These are phyloP conservation scores for Eutrema salsugineum DNA, from an alignment of 441 rosid genomes.

Conservation along the genomic window DNA sequence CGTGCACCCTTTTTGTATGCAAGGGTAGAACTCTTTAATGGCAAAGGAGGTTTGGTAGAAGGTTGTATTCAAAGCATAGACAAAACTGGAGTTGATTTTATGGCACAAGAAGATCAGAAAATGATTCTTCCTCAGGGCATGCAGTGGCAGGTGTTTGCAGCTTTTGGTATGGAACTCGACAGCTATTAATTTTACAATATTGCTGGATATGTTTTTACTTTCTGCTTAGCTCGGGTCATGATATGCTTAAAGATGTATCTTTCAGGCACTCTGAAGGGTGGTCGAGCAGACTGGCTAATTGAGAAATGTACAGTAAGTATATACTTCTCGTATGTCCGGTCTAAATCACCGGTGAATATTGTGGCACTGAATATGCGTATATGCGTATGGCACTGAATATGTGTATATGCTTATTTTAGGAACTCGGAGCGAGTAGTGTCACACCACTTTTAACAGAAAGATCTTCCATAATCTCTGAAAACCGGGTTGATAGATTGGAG, in stretches of 20 bases:
- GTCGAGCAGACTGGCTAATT: conserved; percentile 89
- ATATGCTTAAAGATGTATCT: neutral
- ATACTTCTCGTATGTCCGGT: neutral
- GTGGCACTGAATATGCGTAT: neutral
- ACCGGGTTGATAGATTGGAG: conserved; percentile 66
- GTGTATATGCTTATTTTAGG: conserved; percentile 35
- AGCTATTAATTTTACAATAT: neutral
- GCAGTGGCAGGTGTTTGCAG: conserved; percentile 82
- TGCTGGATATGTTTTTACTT: neutral
- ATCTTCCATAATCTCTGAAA: conserved; percentile 67
- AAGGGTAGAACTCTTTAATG: conserved; percentile 92
- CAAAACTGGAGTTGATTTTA: conserved; percentile 59
- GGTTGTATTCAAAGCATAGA: conserved; percentile 62
- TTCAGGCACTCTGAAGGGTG: conserved; percentile 82
- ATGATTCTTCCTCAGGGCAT: conserved; percentile 45
- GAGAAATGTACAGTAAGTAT: conserved; percentile 84
- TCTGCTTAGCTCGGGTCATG: neutral
- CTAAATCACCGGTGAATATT: neutral
- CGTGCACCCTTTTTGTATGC: conserved; percentile 26
- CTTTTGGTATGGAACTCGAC: conserved; percentile 55
- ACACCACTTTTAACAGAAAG: conserved; percentile 82
- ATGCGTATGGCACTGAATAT: neutral
- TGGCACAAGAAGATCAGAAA: conserved; percentile 59
- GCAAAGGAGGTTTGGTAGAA: conserved; percentile 73
- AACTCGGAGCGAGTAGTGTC: conserved; percentile 79